phyloP scores from a whole-genome alignment of 345 rosid species.

The Eucalyptus tenuipes region DNA sequence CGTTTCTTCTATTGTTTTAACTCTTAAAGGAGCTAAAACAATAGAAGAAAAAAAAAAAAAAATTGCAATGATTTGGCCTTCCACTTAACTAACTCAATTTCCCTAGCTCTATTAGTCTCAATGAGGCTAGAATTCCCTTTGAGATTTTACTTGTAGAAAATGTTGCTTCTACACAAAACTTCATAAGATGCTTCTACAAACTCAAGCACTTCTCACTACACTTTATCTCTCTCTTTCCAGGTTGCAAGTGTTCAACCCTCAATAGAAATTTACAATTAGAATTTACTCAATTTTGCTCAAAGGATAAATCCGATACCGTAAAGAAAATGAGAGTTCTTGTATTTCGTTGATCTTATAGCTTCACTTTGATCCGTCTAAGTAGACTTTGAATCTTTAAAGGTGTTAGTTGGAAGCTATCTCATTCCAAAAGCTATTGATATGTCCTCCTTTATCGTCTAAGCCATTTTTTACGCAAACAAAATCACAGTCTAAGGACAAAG shows the following conservation, averaged over 20 bases:
- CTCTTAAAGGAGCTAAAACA: too few relatives aligned
- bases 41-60: not conserved
- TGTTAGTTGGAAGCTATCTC: not conserved
- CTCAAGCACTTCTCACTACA: not conserved
- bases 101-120: not conserved
- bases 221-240: not conserved
- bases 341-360: not conserved
- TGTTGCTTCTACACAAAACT: not conserved
- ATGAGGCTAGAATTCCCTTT: not conserved
- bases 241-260: not conserved
- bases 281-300: not conserved
- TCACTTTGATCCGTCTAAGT: not conserved
- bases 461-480: not conserved
- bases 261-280: not conserved
- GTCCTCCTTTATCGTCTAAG: not conserved
- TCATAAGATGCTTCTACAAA: not conserved
- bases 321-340: not conserved
- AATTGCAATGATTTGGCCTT: not conserved
- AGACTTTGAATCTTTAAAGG: not conserved
- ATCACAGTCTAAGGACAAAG: not conserved
- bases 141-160: too few relatives aligned
- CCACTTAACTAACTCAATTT: not conserved
- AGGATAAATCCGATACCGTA: fast-evolving
- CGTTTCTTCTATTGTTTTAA: too few relatives aligned
- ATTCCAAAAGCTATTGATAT: not conserved